Percentiles rank a stretch among this genome's conserved stretches.
These are phyloP conservation scores for Graphilbum fragrans DNA, from an alignment of 2,329 filamentous ascomycete genomes.

Conservation along the genomic window DNA sequence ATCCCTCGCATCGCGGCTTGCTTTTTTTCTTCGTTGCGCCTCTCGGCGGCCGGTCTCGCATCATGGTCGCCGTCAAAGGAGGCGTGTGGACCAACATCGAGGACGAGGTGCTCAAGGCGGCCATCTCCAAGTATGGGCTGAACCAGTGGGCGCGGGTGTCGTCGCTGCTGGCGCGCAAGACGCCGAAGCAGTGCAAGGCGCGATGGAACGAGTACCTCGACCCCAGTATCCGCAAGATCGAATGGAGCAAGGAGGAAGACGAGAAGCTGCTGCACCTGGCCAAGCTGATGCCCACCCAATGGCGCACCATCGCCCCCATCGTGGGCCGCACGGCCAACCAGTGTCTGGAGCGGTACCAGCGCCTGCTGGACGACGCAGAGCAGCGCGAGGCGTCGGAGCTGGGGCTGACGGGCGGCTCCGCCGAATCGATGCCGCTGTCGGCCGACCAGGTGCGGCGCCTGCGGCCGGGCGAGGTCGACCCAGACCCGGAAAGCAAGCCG, in stretches of 20 bases:
- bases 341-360: conserved; percentile 94
- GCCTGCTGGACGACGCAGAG: conserved; percentile 90
- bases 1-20: no score
- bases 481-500: conserved; percentile 94
- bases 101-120: conserved; percentile 96
- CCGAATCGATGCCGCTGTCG: conserved; percentile 74
- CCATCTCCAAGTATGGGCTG: conserved; percentile 86
- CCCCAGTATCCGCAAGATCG: conserved; percentile 93
- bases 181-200: conserved; percentile 97
- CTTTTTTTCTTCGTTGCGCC: no score
- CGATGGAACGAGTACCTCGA: conserved; percentile 98
- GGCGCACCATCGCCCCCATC: conserved; percentile 95
- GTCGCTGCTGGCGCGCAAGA: conserved; percentile 91
- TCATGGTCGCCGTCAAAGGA: conserved; percentile 62
- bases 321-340: conserved; percentile 94
- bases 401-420: conserved; percentile 74
- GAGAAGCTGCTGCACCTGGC: conserved; percentile 93
- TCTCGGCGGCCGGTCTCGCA: conserved; percentile 10
- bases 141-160: conserved; percentile 99
- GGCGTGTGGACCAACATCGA: conserved; percentile 67
- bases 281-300: conserved; percentile 98
- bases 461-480: conserved; percentile 86
- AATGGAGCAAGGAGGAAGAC: conserved; percentile 98
- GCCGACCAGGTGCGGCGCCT: conserved; percentile 85
- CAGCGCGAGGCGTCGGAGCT: conserved; percentile 72